Percentiles rank a stretch among this genome's conserved stretches.
These are phyloP conservation scores for Calocera cornea DNA, from an alignment of 768 basidiomycete genomes.

Conservation along the genomic window DNA sequence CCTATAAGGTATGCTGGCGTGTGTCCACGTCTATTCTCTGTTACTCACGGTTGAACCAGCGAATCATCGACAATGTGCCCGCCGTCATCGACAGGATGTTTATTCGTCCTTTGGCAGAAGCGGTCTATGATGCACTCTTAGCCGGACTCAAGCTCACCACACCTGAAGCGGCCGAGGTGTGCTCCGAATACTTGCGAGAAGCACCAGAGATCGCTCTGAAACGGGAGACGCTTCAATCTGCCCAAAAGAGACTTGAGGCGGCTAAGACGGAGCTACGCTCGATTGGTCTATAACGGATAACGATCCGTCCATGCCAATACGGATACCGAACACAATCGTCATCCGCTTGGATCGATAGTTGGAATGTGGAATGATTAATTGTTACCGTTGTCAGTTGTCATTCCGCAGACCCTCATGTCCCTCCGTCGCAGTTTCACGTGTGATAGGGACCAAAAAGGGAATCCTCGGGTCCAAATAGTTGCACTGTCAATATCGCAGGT, in stretches of 20 bases:
- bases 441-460: neutral
- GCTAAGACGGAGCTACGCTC: neutral
- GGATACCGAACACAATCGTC: no score
- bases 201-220: neutral
- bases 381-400: no score
- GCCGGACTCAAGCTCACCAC: constrained; percentile 15
- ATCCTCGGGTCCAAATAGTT: neutral
- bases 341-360: no score
- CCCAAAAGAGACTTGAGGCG: neutral
- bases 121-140: constrained; percentile 27
- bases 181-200: neutral
- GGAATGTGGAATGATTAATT: no score
- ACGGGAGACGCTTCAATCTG: neutral
- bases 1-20: constrained; percentile 32
- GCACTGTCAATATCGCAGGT: no score
- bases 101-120: constrained; percentile 28
- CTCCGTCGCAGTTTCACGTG: neutral
- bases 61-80: constrained; percentile 42
- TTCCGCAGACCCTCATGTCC: no score
- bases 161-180: neutral
- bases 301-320: neutral
- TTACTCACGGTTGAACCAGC: constrained; percentile 24
- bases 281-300: neutral
- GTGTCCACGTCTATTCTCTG: neutral
- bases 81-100: constrained; percentile 35